Conservation (phyloP, 768 basidiomycete genomes). For the Pisolithus microcarpus region DNA sequence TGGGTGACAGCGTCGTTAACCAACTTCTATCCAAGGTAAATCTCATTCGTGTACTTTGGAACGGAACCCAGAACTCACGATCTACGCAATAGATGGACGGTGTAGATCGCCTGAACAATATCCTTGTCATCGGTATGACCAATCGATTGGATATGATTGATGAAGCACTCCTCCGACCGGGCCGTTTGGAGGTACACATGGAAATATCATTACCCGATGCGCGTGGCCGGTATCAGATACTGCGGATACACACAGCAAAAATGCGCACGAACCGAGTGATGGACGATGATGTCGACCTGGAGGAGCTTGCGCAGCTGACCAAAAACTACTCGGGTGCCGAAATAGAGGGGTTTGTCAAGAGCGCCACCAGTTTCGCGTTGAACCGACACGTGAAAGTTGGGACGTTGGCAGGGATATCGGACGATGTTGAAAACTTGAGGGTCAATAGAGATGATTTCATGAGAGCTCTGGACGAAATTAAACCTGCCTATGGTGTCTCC, state of each 20-base stretch:
- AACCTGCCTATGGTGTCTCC: slow-evolving; percentile 94
- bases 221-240: slow-evolving; percentile 84
- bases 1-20: slow-evolving; percentile 98
- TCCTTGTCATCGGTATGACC: slow-evolving; percentile 99
- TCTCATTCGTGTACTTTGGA: slow-evolving; percentile 4
- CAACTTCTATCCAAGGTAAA: slow-evolving; percentile 90
- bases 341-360: slow-evolving; percentile 92
- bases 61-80: slow-evolving; percentile 8
- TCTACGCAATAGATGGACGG: slow-evolving; percentile 78
- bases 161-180: slow-evolving; percentile 93
- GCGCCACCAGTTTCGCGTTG: slow-evolving; percentile 97
- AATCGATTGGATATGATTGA: slow-evolving; percentile 99
- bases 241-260: slow-evolving; percentile 90
- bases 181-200: slow-evolving; percentile 98
- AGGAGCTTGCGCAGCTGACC: slow-evolving; percentile 72
- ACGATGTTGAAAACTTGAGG: slow-evolving; percentile 89
- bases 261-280: slow-evolving; percentile 91
- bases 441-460: slow-evolving; percentile 84
- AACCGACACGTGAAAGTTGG: slow-evolving; percentile 97
- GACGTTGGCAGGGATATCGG: slow-evolving; percentile 92
- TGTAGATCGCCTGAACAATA: slow-evolving; percentile 97
- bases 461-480: slow-evolving; percentile 88
- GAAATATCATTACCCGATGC: slow-evolving; percentile 98
- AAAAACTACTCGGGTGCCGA: slow-evolving; percentile 99
- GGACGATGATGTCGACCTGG: slow-evolving; percentile 76